Base-by-base conservation (phyloP, 345 rosid genomes). In the Syzygium aromaticum region DNA sequence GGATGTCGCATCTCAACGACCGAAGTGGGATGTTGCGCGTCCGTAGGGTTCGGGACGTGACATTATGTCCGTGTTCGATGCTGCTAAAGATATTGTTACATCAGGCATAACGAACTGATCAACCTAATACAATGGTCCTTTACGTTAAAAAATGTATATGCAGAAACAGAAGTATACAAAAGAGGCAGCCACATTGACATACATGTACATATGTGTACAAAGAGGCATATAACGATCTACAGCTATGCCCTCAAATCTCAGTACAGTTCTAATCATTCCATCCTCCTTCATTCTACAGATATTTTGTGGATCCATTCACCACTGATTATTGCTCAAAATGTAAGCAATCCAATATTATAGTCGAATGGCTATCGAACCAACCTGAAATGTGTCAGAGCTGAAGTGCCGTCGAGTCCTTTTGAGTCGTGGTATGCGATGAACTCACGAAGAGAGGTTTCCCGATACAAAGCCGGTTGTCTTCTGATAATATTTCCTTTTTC, bases 321-420 rank as follows among this genome's bases (percentile, higher is more conserved):
- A 33, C 25, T 73, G 19, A 11, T 73, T 73, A 33, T 33, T 33
- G 25, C 80, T 33, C 38, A 38, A 21, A 33, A 73, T 73, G 9
- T 25, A 33, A 9, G 13, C 49, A 8, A 73, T 17, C 11, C 43
- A 38, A 9, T 28, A 52, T 56, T 2, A 84, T 10, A 25, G 27
- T 53, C 23, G n/a, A 84, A 84, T 51, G 38, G 22, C 17, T 52
- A 84, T 53, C 17, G 30, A 0, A 10, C 82, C 84, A 90, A 85
- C 89, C 85, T 91, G 85, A 91, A 92, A 84, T 86, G 89, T 1
- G 80, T 22, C 14, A 92, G 91, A 22, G 93, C 89, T 51, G 95
- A 89, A 78, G 77, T 84, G 43, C 93, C 93, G 53, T 87, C 92
- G 10, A 91, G 91, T 21, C 93, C 95, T 88, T 91, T 91, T 7